phyloP scores from a whole-genome alignment of 176 grass and related monocot genomes.

The Carex parvula region DNA sequence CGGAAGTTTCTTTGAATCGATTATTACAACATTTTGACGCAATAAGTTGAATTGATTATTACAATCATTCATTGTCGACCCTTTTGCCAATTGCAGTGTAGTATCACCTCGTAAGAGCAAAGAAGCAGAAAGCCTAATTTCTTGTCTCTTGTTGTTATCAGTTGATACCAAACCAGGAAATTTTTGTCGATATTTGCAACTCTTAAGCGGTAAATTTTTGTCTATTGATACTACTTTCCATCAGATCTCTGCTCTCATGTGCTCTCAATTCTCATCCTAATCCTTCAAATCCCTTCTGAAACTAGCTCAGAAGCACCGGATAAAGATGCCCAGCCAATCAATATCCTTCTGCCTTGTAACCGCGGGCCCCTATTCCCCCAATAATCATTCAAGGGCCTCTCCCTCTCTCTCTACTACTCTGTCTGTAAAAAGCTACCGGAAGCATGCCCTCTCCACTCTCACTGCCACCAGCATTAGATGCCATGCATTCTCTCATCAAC shows the following conservation, averaged over 20 bases:
- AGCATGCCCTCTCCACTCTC: neutral
- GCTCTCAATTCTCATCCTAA: neutral
- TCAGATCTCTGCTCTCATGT: neutral
- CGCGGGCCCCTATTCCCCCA: neutral
- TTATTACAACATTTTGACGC: neutral
- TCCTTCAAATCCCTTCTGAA: neutral
- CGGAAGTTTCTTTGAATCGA: neutral
- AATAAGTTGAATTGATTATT: neutral
- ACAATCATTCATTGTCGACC: neutral
- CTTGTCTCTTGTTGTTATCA: neutral
- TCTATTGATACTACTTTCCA: neutral
- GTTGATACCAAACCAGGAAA: neutral
- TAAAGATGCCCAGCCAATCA: conserved; percentile 14
- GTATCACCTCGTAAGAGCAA: neutral
- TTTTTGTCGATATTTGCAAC: neutral
- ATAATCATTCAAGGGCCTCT: neutral
- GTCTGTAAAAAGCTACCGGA: neutral
- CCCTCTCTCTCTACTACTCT: neutral
- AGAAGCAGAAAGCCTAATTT: neutral
- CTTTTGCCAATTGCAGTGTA: neutral
- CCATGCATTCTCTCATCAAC: neutral
- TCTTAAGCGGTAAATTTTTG: neutral
- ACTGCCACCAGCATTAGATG: neutral
- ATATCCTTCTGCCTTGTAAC: conserved; percentile 1
- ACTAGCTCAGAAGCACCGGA: neutral